Base-by-base conservation (phyloP, 2,329 filamentous ascomycete genomes). In the Neopestalotiopsis clavispora region DNA sequence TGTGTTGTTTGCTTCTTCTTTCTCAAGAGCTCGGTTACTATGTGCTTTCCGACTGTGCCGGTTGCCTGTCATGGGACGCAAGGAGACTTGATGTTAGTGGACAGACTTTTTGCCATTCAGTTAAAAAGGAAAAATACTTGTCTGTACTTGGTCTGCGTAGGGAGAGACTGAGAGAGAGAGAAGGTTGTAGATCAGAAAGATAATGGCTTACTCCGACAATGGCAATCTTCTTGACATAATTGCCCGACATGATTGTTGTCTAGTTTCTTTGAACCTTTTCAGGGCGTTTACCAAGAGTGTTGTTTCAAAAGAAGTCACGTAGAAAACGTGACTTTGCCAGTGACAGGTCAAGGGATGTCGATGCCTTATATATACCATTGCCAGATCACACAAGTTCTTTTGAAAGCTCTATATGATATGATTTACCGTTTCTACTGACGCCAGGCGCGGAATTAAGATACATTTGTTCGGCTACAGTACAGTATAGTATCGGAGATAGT, bases 181-280 rank as follows among this genome's bases (percentile, higher is more conserved):
- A 6, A 20, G n/a, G 52, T 12, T 58, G 34, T 45, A 40, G n/a
- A 38, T 32, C 32, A 9, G 38, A 34, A 32, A 6, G 9, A n/a
- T 42, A 40, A 63, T 38, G 4, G 80, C 83, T 79, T 80, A 85
- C 84, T 9, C 84, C 84, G 17, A 86, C 78, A 14, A 86, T 81
- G 23, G 84, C 84, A 0, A 86, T 78, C 49, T 78, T 82, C 69
- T 83, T 78, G 10, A 85, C 32, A 40, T 34, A 12, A 17, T 78
- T 61, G 12, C 23, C 13, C 12, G 59, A 38, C 59, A 61, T 61
- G 10, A n/a, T 40, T 56, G 34, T 56, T 56, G 49, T 56, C 23
- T 28, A 28, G 23, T 28, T 28, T 28, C 23, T 3, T 28, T 28
- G 49, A n/a, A n/a, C 6, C 28, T 59, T 59, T 28, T 30, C 57